Evolutionary conservation across 257 asterid species (phyloP).

Genomic region (Leptodermis oblonga): DNA sequence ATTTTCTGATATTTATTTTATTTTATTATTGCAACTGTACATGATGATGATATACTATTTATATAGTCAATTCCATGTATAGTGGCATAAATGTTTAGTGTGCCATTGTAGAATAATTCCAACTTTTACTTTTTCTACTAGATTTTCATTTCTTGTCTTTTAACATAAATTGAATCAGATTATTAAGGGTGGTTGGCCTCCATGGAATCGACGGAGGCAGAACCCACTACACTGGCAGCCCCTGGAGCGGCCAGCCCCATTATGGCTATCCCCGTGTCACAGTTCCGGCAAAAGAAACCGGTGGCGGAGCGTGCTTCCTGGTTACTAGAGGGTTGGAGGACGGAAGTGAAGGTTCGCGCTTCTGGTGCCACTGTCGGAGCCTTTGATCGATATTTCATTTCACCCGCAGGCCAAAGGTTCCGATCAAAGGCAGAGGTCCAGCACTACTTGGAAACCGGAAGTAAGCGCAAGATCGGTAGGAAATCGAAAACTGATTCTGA

Average conservation of each 20-base stretch:
- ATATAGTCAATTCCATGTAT: no score
- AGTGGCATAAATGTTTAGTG: no score
- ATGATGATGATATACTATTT: no score
- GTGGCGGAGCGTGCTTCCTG: constrained; percentile 27
- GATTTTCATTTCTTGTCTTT: no score
- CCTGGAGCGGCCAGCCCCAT: constrained; percentile 1
- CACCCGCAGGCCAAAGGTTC: constrained; percentile 29
- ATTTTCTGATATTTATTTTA: no score
- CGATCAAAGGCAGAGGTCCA: constrained; percentile 39
- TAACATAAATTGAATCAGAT: no score
- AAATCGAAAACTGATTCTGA: constrained; percentile 21
- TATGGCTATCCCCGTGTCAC: constrained; percentile 18
- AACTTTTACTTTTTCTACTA: no score
- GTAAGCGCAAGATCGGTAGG: constrained; percentile 17
- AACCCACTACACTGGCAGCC: not conserved
- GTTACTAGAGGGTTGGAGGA: constrained; percentile 34
- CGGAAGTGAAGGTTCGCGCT: constrained; percentile 29
- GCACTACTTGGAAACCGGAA: constrained; percentile 32
- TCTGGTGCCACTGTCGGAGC: constrained; percentile 42
- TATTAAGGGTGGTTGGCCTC: constrained; percentile 23
- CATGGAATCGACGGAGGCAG: constrained; percentile 5
- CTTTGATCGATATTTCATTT: constrained; percentile 26
- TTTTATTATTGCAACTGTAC: no score
- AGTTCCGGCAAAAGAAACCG: constrained; percentile 9
- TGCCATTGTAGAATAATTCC: no score